A percentile compares a stretch with the other conserved stretches of the same genome.
Evolutionary conservation across 768 basidiomycete species (phyloP).

Genomic region (Cyclocybe cylindracea): DNA sequence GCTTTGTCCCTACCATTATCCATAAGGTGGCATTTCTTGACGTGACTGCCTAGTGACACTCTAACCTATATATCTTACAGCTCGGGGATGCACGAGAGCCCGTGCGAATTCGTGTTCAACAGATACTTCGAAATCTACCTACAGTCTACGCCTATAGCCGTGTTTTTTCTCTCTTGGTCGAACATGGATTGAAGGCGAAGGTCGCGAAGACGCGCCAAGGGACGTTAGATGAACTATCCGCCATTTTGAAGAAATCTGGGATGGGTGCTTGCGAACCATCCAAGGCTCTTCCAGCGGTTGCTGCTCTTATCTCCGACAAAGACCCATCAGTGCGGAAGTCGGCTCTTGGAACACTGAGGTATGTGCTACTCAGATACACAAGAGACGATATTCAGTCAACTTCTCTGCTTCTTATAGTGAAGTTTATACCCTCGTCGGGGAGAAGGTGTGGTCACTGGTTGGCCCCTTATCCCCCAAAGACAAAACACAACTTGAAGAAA

Average conservation of each 20-base stretch:
- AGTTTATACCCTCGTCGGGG: slow-evolving; percentile 79
- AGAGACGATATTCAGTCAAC: slow-evolving; percentile 8
- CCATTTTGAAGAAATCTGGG: slow-evolving; percentile 79
- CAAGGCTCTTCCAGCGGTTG: slow-evolving; percentile 79
- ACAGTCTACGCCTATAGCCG: slow-evolving; percentile 94
- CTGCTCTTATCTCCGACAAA: slow-evolving; percentile 83
- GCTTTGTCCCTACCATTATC: slow-evolving; percentile 88
- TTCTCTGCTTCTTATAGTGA: slow-evolving; percentile 51
- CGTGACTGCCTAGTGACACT: background rate
- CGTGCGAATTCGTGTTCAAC: slow-evolving; percentile 76
- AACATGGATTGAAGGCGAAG: slow-evolving; percentile 87
- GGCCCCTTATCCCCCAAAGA: slow-evolving; percentile 81
- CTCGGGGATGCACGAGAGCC: slow-evolving; percentile 91
- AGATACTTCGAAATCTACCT: slow-evolving; percentile 81
- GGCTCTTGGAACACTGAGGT: slow-evolving; percentile 82
- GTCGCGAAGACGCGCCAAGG: slow-evolving; percentile 92
- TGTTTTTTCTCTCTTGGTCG: slow-evolving; percentile 83
- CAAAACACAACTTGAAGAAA: slow-evolving; percentile 90
- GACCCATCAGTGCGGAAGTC: slow-evolving; percentile 89
- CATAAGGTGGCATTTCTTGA: slow-evolving; percentile 62
- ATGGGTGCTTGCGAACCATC: slow-evolving; percentile 77
- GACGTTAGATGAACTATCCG: slow-evolving; percentile 77
- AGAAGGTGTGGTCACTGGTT: slow-evolving; percentile 81
- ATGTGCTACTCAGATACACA: slow-evolving; percentile 20
- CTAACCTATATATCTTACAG: slow-evolving; percentile 39